A percentile compares a stretch with the other conserved stretches of the same genome.
These are phyloP conservation scores for Globisporangium nodosum DNA, from an alignment of 352 stramenopile genomes.

Conservation along the genomic window DNA sequence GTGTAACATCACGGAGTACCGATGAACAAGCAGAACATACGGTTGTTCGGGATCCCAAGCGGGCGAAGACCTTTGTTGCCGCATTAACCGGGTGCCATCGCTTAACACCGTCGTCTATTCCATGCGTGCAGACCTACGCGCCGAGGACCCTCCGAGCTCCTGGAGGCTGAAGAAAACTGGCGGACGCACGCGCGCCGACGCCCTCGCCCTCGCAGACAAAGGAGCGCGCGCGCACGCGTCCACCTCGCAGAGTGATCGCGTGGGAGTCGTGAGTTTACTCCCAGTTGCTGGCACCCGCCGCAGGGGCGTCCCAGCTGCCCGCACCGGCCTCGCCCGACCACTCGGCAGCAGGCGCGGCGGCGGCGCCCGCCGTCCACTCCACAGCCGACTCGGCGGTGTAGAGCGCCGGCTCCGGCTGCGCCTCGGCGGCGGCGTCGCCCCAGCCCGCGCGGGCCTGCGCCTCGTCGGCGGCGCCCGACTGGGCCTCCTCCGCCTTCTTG, in stretches of 20 bases:
- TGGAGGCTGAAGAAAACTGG: conserved; percentile 5
- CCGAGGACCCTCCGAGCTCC: conserved; percentile 5
- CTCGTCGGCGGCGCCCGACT: conserved; percentile 83
- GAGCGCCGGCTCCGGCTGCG: conserved; percentile 41
- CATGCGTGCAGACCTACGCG: conserved; percentile 45
- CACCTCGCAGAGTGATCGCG: conserved; percentile 17
- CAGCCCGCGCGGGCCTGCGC: conserved; percentile 61
- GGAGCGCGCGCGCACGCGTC: conserved; percentile 2
- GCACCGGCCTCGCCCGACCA: conserved; percentile 68
- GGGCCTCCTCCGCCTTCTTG: conserved; percentile 98
- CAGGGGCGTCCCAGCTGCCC: conserved; percentile 48
- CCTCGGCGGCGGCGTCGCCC: conserved; percentile 52
- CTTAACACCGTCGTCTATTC: conserved; percentile 92
- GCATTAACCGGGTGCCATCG: conserved; percentile 92
- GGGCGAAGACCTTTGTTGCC: conserved; percentile 35
- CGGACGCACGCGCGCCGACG: background rate
- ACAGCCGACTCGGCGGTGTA: conserved; percentile 43
- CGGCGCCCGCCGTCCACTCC: conserved; percentile 59
- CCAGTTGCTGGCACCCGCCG: conserved; percentile 52
- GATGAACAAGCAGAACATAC: background rate
- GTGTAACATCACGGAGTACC: background rate
- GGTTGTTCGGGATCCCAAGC: conserved; percentile 2
- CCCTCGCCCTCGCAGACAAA: conserved; percentile 1
- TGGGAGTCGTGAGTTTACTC: conserved; percentile 40
- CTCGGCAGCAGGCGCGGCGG: conserved; percentile 37